Percentiles rank a stretch among this genome's conserved stretches.
These are phyloP conservation scores for Aspergillus heteromorphus DNA, from an alignment of 495 filamentous ascomycete genomes.

Conservation along the genomic window DNA sequence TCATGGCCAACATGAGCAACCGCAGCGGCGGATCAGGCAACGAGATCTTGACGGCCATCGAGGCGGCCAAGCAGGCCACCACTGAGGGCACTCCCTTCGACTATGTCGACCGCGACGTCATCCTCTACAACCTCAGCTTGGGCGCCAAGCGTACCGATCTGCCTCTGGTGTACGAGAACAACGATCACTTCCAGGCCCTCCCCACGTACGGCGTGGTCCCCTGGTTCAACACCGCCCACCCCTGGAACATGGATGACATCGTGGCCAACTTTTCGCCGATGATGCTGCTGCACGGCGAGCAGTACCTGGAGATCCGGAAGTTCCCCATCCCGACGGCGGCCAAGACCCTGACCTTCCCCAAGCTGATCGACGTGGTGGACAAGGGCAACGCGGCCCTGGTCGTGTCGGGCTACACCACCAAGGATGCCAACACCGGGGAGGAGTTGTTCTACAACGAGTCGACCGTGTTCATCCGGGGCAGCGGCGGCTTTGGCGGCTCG, in stretches of 20 bases:
- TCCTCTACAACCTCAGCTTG: constrained; percentile 92
- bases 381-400: constrained; percentile 90
- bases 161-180: constrained; percentile 80
- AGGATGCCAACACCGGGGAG: constrained; percentile 70
- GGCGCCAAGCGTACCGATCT: constrained; percentile 92
- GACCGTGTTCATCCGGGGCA: constrained; percentile 85
- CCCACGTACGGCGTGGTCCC: constrained; percentile 95
- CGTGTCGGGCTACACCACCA: constrained; percentile 73
- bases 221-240: constrained; percentile 75
- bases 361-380: constrained; percentile 90
- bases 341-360: constrained; percentile 72
- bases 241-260: constrained; percentile 76
- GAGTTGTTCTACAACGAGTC: constrained; percentile 96
- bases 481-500: constrained; percentile 85
- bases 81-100: constrained; percentile 71
- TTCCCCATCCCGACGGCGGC: constrained; percentile 89
- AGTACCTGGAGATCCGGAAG: constrained; percentile 93
- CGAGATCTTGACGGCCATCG: constrained; percentile 62
- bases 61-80: constrained; percentile 67
- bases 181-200: constrained; percentile 84
- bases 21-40: constrained; percentile 47
- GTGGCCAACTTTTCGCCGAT: constrained; percentile 95
- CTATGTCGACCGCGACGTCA: constrained; percentile 81
- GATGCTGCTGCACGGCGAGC: constrained; percentile 99
- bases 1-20: constrained; percentile 92